phyloP scores from a whole-genome alignment of 306 rosid genomes.

The Prunus mume region DNA sequence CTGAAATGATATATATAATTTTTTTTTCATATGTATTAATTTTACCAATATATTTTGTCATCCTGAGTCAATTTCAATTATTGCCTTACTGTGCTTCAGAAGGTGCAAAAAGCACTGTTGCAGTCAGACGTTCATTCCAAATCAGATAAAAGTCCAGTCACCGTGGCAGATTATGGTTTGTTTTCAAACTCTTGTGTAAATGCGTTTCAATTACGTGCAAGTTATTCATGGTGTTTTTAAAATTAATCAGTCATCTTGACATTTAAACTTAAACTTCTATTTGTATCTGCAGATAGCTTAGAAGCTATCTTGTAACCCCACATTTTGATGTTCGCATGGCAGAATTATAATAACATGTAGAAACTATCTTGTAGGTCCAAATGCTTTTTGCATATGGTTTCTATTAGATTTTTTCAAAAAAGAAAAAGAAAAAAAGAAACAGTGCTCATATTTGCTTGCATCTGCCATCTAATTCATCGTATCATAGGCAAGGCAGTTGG shows the following conservation, averaged over 20 bases:
- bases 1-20: background rate
- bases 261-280: background rate
- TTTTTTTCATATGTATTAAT: background rate
- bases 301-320: background rate
- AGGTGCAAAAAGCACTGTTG: slow-evolving; percentile 77
- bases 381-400: background rate
- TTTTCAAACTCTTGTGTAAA: background rate
- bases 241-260: slow-evolving; percentile 5
- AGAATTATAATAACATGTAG: background rate
- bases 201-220: background rate
- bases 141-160: slow-evolving; percentile 91
- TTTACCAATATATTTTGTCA: background rate
- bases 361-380: background rate
- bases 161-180: slow-evolving; percentile 92
- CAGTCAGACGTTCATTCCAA: slow-evolving; percentile 90
- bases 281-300: background rate
- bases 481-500: background rate
- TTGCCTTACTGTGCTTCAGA: slow-evolving; percentile 46
- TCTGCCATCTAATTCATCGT: background rate
- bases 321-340: background rate
- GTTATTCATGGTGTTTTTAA: slow-evolving; percentile 4
- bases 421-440: background rate
- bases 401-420: background rate
- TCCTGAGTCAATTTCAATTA: slow-evolving; percentile 4
- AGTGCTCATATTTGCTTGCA: background rate